phyloP scores from a whole-genome alignment of 2,329 filamentous ascomycete genomes.

The Oidium heveae region DNA sequence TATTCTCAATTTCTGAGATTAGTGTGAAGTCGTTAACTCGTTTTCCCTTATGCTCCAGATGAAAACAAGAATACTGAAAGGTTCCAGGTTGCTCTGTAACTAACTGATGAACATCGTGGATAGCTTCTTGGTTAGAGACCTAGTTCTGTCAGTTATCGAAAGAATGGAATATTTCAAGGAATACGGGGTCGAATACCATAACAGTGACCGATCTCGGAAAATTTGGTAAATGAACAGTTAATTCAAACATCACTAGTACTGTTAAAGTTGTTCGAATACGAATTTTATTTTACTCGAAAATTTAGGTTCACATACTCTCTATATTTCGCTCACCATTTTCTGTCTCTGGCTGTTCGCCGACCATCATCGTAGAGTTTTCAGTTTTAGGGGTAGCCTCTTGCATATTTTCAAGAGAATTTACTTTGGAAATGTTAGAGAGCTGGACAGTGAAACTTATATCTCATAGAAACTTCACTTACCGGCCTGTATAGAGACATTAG shows the following conservation, averaged over 20 bases:
- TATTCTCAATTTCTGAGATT: constrained; percentile 63
- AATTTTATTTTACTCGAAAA: neutral
- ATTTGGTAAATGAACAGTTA: constrained; percentile 40
- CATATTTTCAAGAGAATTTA: neutral
- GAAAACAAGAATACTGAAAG: constrained; percentile 96
- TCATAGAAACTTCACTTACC: constrained; percentile 6
- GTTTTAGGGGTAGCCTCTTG: neutral
- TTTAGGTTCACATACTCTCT: neutral
- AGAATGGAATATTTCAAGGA: neutral
- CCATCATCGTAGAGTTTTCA: neutral
- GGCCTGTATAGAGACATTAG: constrained; percentile 5
- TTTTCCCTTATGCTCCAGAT: constrained; percentile 71
- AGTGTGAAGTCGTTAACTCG: constrained; percentile 90
- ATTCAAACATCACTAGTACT: constrained; percentile 39
- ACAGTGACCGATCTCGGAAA: constrained; percentile 57
- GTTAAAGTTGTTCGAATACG: neutral
- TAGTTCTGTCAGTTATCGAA: constrained; percentile 15
- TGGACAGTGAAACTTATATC: neutral
- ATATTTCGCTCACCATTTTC: neutral
- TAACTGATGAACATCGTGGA: constrained; percentile 90
- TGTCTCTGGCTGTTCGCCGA: neutral
- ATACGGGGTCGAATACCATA: constrained; percentile 33
- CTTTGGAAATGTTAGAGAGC: neutral
- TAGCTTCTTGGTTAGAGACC: constrained; percentile 83
- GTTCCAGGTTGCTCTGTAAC: constrained; percentile 82